Base-by-base conservation (phyloP, 106 monocot genomes). In the Acanthochlamys bracteata region DNA sequence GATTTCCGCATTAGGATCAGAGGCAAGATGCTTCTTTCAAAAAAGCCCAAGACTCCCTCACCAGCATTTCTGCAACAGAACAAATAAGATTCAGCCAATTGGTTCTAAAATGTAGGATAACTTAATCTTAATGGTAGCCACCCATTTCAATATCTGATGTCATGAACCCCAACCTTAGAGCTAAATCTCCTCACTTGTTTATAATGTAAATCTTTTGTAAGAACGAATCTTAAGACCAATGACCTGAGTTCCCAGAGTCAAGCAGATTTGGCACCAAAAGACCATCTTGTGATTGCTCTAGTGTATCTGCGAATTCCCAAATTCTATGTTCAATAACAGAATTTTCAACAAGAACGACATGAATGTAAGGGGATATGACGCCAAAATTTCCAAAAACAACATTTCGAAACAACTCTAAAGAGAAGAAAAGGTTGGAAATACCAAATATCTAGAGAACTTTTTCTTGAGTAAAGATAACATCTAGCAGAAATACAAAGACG, bases 291-390 rank as follows among this genome's bases (percentile, higher is more conserved):
- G 67, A 70, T 73, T 70, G 69, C 86, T 76, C 78, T 86, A 83
- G 67, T 53, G 58, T 53, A 86, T 91, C 86, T 92, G 86, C 81
- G 79, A 82, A 74, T 76, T 75, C 74, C 76, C 74, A 86, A 59
- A 81, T 67, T 74, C 78, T 78, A 71, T 74, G 71, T 77, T 92
- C 71, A 86, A 86, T 76, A 84, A 77, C 56, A 70, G 69, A 77
- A 69, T 74, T 59, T 68, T 84, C 57, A 78, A 49, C 24, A 60
- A 72, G 74, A 46, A 66, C 27, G 64, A 65, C 12, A 73, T 33
- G n/a, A n/a, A n/a, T n/a, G n/a, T n/a, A n/a, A n/a, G n/a, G n/a
- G n/a, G n/a, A n/a, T n/a, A n/a, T n/a, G n/a, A n/a, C n/a, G n/a
- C n/a, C n/a, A n/a, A n/a, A n/a, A n/a, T n/a, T n/a, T n/a, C n/a